Evolutionary conservation across 2,329 filamentous ascomycete genomes (phyloP).

Genomic region (Xylariales sp.): DNA sequence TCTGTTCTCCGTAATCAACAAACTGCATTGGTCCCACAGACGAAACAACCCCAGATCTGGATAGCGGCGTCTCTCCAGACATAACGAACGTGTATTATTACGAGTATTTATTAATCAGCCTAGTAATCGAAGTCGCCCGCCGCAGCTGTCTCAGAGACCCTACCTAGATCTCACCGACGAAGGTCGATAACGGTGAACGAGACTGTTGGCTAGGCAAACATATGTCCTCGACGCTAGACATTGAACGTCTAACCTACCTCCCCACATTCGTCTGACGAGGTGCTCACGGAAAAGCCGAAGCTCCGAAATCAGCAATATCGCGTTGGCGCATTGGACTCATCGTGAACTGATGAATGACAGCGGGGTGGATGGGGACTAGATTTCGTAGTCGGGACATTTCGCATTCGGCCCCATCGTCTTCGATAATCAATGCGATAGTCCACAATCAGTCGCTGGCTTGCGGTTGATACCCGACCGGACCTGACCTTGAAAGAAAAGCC

Average conservation of each 20-base stretch:
- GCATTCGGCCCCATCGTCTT: slow-evolving; percentile 4
- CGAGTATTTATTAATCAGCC: slow-evolving; percentile 3
- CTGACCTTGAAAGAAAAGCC: no score
- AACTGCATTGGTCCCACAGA: slow-evolving; percentile 1
- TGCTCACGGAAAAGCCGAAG: no score
- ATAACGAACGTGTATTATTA: slow-evolving; percentile 1
- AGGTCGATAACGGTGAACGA: no score
- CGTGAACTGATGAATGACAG: slow-evolving; percentile 3
- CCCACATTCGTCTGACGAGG: no score
- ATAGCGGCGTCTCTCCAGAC: slow-evolving; percentile 1
- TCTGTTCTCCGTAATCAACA: not conserved
- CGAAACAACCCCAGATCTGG: no score
- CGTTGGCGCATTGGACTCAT: no score
- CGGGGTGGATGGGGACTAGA: slow-evolving; percentile 7
- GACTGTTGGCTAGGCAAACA: no score
- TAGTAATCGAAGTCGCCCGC: not conserved
- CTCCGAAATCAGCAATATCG: no score
- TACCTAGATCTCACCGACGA: slow-evolving; percentile 3
- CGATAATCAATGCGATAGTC: slow-evolving; percentile 1
- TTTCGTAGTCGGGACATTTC: slow-evolving; percentile 2
- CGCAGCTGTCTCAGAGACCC: not conserved
- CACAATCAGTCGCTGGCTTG: no score
- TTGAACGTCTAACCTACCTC: no score
- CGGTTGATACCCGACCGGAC: no score
- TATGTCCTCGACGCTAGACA: no score